Evolutionary conservation across 1,284 basidiomycete genomes (phyloP).

Genomic region (Cerioporus squamosus): DNA sequence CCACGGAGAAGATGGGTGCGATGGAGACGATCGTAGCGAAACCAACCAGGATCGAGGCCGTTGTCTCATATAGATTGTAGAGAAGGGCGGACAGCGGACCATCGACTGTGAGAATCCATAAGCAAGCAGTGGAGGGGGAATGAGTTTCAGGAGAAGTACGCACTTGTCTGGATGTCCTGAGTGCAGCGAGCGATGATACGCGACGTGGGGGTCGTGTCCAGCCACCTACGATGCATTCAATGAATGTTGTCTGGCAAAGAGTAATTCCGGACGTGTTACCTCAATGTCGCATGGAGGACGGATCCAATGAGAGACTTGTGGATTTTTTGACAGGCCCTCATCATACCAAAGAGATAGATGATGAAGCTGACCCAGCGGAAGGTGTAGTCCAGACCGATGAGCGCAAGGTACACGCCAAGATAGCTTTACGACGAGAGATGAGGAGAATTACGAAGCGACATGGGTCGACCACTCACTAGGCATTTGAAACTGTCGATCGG

Average conservation of each 20-base stretch:
- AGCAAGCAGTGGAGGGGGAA: background rate
- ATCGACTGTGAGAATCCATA: slow-evolving; percentile 31
- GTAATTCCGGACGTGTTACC: slow-evolving; percentile 27
- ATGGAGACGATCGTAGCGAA: slow-evolving; percentile 45
- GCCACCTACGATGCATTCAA: slow-evolving; percentile 39
- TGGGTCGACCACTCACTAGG: slow-evolving; percentile 24
- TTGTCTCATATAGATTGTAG: slow-evolving; percentile 29
- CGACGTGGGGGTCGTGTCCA: slow-evolving; percentile 58
- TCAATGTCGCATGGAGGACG: slow-evolving; percentile 57
- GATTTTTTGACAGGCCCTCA: slow-evolving; percentile 56
- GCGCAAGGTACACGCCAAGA: slow-evolving; percentile 44
- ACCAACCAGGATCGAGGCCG: slow-evolving; percentile 35
- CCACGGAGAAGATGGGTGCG: slow-evolving; percentile 43
- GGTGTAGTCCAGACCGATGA: slow-evolving; percentile 30
- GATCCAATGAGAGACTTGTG: slow-evolving; percentile 56
- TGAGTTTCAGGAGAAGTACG: slow-evolving; percentile 3
- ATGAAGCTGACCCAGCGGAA: slow-evolving; percentile 26
- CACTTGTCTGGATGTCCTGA: slow-evolving; percentile 53
- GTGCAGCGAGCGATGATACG: slow-evolving; percentile 59
- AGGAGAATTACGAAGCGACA: background rate
- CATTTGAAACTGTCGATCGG: slow-evolving; percentile 26
- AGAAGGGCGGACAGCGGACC: slow-evolving; percentile 29
- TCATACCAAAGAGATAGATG: slow-evolving; percentile 41
- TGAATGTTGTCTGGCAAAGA: background rate
- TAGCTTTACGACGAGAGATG: slow-evolving; percentile 32